Percentiles rank a stretch among this genome's conserved stretches.
phyloP scores from a whole-genome alignment of 1,284 basidiomycete genomes.

The Stygiomarasmius scandens region DNA sequence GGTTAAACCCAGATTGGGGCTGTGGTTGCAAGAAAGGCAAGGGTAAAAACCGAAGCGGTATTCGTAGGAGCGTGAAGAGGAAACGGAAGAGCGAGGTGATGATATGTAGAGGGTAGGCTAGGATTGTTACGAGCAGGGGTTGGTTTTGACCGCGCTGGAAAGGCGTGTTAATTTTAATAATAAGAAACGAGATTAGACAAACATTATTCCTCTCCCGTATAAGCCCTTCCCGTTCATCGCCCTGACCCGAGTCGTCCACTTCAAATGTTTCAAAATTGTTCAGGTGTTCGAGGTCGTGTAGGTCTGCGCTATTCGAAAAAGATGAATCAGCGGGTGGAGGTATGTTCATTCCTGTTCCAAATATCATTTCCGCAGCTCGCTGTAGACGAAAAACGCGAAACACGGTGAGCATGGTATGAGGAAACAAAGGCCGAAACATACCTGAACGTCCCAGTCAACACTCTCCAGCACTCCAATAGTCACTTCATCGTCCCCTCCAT shows the following conservation, averaged over 20 bases:
- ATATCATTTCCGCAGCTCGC: constrained; percentile 65
- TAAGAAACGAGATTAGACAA: constrained; percentile 16
- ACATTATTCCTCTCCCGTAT: constrained; percentile 21
- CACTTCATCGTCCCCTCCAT: constrained; percentile 58
- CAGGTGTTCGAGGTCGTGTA: neutral
- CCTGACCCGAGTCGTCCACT: constrained; percentile 57
- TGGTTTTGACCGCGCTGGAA: constrained; percentile 14
- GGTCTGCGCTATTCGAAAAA: constrained; percentile 16
- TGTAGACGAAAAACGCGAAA: constrained; percentile 23
- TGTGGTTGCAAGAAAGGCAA: constrained; percentile 32
- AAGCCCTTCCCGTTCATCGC: constrained; percentile 20
- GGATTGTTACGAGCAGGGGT: constrained; percentile 37
- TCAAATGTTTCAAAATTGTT: constrained; percentile 43
- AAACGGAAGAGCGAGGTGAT: constrained; percentile 56
- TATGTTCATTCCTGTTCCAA: constrained; percentile 24
- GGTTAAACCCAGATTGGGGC: no score
- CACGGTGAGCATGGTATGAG: neutral
- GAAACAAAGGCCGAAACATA: constrained; percentile 23
- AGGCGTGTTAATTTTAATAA: constrained; percentile 11
- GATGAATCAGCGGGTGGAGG: constrained; percentile 11
- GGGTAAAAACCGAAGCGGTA: constrained; percentile 50
- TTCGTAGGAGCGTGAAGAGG: constrained; percentile 52
- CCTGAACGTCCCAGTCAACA: constrained; percentile 72
- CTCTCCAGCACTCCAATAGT: constrained; percentile 59
- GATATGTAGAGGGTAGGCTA: constrained; percentile 50